Evolutionary conservation across 306 rosid species (phyloP).

Genomic region (Rosa chinensis): DNA sequence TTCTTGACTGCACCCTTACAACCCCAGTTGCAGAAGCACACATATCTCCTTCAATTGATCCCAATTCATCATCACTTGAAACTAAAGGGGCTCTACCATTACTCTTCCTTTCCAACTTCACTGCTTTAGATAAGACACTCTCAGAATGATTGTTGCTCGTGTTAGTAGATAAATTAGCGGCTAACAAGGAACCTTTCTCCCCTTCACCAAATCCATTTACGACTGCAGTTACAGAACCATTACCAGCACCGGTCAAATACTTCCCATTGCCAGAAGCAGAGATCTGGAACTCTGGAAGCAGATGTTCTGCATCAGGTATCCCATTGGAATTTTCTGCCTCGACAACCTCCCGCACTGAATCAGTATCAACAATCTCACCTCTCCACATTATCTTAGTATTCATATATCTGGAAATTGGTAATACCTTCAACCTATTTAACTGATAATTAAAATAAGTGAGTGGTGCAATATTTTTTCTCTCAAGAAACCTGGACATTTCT

Average conservation of each 20-base stretch:
- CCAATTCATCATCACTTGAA: constrained; percentile 48
- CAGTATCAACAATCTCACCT: constrained; percentile 28
- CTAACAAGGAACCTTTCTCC: constrained; percentile 26
- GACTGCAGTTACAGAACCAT: constrained; percentile 40
- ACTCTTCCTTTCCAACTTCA: constrained; percentile 33
- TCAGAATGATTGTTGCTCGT: constrained; percentile 31
- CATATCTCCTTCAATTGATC: constrained; percentile 69
- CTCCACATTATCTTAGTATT: constrained; percentile 22
- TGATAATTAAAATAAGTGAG: constrained; percentile 46
- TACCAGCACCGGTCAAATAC: constrained; percentile 34
- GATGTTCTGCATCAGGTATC: constrained; percentile 32
- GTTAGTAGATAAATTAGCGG: constrained; percentile 25
- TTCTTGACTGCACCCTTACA: constrained; percentile 97
- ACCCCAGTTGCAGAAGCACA: constrained; percentile 96
- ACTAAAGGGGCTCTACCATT: constrained; percentile 37
- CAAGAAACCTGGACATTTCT: constrained; percentile 68
- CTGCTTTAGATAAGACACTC: constrained; percentile 35
- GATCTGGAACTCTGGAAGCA: constrained; percentile 34
- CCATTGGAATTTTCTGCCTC: constrained; percentile 47
- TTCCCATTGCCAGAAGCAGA: constrained; percentile 39
- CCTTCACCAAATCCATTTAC: constrained; percentile 50
- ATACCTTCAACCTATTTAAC: constrained; percentile 36
- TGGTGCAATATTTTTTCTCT: constrained; percentile 52
- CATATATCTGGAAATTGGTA: constrained; percentile 42
- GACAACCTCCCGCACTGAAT: constrained; percentile 32